Evolutionary conservation across 2,329 filamentous ascomycete species (phyloP).

Genomic region (Zymoseptoria passerinii): DNA sequence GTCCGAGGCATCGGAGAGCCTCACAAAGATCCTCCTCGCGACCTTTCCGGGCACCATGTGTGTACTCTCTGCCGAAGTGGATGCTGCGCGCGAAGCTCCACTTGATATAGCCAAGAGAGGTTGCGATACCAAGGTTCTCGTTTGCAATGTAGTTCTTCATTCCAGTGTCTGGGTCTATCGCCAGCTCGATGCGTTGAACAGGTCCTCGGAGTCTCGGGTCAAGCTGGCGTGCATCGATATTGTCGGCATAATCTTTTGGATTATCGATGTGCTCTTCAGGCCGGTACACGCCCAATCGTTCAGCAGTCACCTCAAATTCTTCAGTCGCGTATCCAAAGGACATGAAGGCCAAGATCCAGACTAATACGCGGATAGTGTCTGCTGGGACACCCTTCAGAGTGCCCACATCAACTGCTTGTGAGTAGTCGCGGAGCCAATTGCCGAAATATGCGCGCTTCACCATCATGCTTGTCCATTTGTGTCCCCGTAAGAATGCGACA

Average conservation of each 20-base stretch:
- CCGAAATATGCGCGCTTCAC: conserved; percentile 83
- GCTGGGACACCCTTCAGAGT: conserved; percentile 85
- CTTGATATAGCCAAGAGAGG: conserved; percentile 61
- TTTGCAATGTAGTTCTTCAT: conserved; percentile 99
- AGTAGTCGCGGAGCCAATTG: conserved; percentile 92
- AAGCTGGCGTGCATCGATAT: conserved; percentile 74
- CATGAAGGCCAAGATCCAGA: conserved; percentile 85
- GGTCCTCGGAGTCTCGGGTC: conserved; percentile 67
- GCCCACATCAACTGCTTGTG: conserved; percentile 86
- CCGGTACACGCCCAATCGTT: conserved; percentile 71
- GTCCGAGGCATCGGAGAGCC: conserved; percentile 44
- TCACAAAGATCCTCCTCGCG: conserved; percentile 41
- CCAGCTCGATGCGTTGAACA: conserved; percentile 45
- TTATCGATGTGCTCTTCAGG: conserved; percentile 78
- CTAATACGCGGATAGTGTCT: conserved; percentile 79
- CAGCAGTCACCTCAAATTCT: conserved; percentile 76
- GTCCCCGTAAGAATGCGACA: conserved; percentile 46
- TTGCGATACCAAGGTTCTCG: conserved; percentile 78
- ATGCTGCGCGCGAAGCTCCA: conserved; percentile 40
- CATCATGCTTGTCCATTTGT: conserved; percentile 78
- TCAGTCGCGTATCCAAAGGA: conserved; percentile 75
- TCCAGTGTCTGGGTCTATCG: conserved; percentile 52
- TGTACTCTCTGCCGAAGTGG: conserved; percentile 42
- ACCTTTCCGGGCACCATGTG: conserved; percentile 34
- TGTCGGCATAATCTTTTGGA: conserved; percentile 78